These are phyloP conservation scores for Ceratocystis harringtonii DNA, from an alignment of 2,329 filamentous ascomycete genomes.

Conservation along the genomic window DNA sequence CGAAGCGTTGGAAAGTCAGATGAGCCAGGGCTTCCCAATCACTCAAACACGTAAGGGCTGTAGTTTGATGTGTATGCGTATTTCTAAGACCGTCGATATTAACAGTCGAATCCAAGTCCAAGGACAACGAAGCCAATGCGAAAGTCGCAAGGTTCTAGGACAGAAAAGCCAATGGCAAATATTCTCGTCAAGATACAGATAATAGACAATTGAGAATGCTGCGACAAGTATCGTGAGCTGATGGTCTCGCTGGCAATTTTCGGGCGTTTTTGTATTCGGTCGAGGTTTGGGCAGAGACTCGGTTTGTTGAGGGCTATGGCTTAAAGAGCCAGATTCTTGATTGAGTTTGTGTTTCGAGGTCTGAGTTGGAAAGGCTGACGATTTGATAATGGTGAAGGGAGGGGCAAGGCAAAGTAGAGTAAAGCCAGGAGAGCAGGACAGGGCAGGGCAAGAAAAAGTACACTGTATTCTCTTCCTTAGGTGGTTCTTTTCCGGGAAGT, in stretches of 20 bases:
- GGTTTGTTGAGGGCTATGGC: not conserved
- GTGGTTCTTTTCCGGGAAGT: not conserved
- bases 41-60: not conserved
- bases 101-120: not conserved
- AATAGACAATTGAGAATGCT: not conserved
- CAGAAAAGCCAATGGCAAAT: not conserved
- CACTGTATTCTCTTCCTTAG: not conserved
- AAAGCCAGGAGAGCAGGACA: not conserved
- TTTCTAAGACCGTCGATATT: not conserved
- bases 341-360: not conserved
- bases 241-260: not conserved
- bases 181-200: not conserved
- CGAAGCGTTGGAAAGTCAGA: not conserved
- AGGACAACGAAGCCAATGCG: not conserved
- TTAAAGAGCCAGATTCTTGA: not conserved
- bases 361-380: conserved; percentile 7
- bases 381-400: conserved; percentile 2
- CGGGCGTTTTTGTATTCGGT: not conserved
- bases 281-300: not conserved
- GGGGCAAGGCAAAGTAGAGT: not conserved
- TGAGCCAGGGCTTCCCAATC: not conserved
- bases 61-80: not conserved
- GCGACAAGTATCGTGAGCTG: not conserved
- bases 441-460: not conserved
- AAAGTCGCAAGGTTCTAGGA: conserved; percentile 2